Evolutionary conservation across 768 basidiomycete genomes (phyloP), one percentile per base, ranked within the genome.

Genomic region (Antrodiella citrinella): DNA sequence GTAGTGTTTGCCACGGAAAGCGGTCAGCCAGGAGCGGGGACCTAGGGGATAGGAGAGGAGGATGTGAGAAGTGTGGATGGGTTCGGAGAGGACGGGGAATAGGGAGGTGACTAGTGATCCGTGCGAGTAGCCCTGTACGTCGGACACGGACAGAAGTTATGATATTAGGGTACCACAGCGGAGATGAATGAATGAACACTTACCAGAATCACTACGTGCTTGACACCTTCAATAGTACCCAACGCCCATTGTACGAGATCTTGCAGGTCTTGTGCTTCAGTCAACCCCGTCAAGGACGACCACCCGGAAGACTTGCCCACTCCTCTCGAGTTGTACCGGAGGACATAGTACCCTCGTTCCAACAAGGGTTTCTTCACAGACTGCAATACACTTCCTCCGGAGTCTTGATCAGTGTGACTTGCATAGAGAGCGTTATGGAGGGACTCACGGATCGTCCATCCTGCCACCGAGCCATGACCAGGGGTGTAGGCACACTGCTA

Each of bases 391-490:
- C 80, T 84, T 22, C 24, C 23, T 26, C 41, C 7, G 3, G 4
- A 40, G 19, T 9, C 30, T 4, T n/a, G 11, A 3, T 42, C 40
- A 49, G 12, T 11, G 26, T n/a, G n/a, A n/a, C n/a, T n/a, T n/a
- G n/a, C n/a, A n/a, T n/a, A n/a, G n/a, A 40, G 44, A 5, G 11
- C 44, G 23, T 25, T 18, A 39, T 39, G 4, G 18, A n/a, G 50
- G 20, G 50, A 73, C 86, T 59, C 62, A 91, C 89, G 82, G 77
- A 58, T 91, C 87, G 54, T 81, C 62, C 79, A 83, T 86, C 46
- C 68, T 72, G 13, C 88, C 89, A 1, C 89, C 88, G 0, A 91
- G 72, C 75, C 87, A 80, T n/a, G 84, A 82, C 88, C 88, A 91
- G 4, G 90, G 90, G 57, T 91, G 89, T 10, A 86, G 68, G 56